Evolutionary conservation across 1,284 basidiomycete genomes (phyloP).

Genomic region (Leccinum fallax): DNA sequence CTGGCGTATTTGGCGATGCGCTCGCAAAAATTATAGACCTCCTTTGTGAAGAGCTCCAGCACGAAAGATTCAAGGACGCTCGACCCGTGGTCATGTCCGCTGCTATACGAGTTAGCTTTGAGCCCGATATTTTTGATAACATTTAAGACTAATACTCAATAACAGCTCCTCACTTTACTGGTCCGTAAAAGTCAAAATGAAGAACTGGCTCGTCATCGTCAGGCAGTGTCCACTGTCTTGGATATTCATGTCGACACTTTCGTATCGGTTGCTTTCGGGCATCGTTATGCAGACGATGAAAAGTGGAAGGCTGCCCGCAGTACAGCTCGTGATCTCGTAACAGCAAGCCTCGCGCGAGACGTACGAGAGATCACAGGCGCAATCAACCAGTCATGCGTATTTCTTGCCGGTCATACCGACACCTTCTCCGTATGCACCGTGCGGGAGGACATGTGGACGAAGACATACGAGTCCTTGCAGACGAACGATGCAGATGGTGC

Average conservation of each 20-base stretch:
- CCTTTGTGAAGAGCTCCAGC: slow-evolving; percentile 77
- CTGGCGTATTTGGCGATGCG: slow-evolving; percentile 60
- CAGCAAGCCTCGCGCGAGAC: slow-evolving; percentile 47
- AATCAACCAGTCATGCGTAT: slow-evolving; percentile 43
- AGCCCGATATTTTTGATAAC: slow-evolving; percentile 1
- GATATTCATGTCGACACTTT: slow-evolving; percentile 63
- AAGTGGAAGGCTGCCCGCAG: slow-evolving; percentile 53
- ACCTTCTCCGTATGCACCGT: slow-evolving; percentile 40
- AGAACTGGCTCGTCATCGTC: slow-evolving; percentile 33
- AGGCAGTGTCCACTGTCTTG: slow-evolving; percentile 44
- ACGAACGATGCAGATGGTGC: slow-evolving; percentile 61
- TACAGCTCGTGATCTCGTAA: slow-evolving; percentile 51
- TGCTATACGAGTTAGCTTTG: slow-evolving; percentile 59
- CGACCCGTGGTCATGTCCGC: slow-evolving; percentile 61
- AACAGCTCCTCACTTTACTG: slow-evolving; percentile 30
- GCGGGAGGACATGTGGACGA: slow-evolving; percentile 68
- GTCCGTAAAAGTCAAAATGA: slow-evolving; percentile 39
- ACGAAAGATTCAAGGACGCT: slow-evolving; percentile 62
- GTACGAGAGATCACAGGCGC: slow-evolving; percentile 42
- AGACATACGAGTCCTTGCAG: slow-evolving; percentile 60
- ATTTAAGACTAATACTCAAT: slow-evolving; percentile 18
- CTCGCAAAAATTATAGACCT: slow-evolving; percentile 71
- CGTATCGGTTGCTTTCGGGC: slow-evolving; percentile 61
- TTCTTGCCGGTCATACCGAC: slow-evolving; percentile 36
- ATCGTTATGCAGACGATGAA: slow-evolving; percentile 39